Base-by-base conservation (phyloP, 2,329 filamentous ascomycete species). In the Oidium heveae region DNA sequence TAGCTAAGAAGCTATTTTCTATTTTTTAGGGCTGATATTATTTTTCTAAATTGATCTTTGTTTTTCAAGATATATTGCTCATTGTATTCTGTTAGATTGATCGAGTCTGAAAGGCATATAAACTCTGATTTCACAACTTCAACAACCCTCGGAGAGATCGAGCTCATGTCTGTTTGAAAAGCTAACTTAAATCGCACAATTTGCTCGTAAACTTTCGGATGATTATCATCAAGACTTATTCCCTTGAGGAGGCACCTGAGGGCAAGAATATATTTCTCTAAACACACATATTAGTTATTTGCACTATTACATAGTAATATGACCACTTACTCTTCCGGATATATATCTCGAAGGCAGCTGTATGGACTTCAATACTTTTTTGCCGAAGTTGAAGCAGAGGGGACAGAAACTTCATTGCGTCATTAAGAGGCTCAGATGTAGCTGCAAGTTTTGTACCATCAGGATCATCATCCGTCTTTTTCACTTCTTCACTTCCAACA, bases 391-490 rank as follows among this genome's bases (percentile, higher is more conserved):
- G 82, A 57, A 98, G 73, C 61, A 98, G 71, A 2, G 85, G 87
- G 16, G 68, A 72, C 55, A 98, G 68, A 66, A 91, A 94, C 67
- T 89, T 94, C 72, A 86, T 83, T 2, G 86, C 86, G 63, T 91
- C 87, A 51, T 79, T 80, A 47, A 98, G 69, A 9, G 91, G 89
- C 55, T 91, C 82, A 56, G 80, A 75, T 4, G 89, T 94, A 57
- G 84, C 77, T 18, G 85, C 77, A 56, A 96, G 73, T 67, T 84
- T 85, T 61, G 80, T 70, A 43, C 93, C 91, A 34, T 84, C 72
- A 28, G 91, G 89, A 67, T 98, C 91, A 20, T 84, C 77, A 61
- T 98, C 91, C 68, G 85, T 84, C 72, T 94, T 94, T 72, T 88
- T 91, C 10, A 73, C 69, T 57, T 80, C 83, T 28, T 74, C 76